Conservation (phyloP, 2,329 filamentous ascomycete species). For the Phialocephala subalpina region DNA sequence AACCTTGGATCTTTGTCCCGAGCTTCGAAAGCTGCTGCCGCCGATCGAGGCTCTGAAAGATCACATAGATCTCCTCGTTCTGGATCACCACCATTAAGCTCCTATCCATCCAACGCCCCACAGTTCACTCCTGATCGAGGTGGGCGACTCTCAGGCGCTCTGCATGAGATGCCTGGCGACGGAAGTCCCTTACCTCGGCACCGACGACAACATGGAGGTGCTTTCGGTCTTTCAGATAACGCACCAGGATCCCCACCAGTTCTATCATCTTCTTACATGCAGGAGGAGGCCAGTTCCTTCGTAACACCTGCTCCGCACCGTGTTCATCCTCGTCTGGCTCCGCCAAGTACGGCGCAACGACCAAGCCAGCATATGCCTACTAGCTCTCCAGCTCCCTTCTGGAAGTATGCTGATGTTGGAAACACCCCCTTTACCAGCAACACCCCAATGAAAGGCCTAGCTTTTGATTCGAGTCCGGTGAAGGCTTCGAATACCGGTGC, state of each 20-base stretch:
- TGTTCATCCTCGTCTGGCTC: conserved; percentile 77
- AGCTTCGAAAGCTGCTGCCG: conserved; percentile 63
- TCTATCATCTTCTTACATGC: conserved; percentile 67
- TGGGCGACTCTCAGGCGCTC: conserved; percentile 43
- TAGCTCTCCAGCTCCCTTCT: conserved; percentile 85
- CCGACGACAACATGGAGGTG: conserved; percentile 53
- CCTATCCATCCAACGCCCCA: conserved; percentile 50
- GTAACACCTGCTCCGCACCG: conserved; percentile 78
- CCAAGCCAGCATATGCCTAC: conserved; percentile 89
- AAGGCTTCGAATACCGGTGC: conserved; percentile 50
- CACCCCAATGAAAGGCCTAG: conserved; percentile 66
- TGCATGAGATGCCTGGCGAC: conserved; percentile 49
- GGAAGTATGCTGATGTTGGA: conserved; percentile 82
- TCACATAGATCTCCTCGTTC: conserved; percentile 60
- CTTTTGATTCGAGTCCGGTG: conserved; percentile 66
- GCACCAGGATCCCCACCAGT: conserved; percentile 64
- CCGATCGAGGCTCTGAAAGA: conserved; percentile 63
- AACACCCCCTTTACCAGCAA: conserved; percentile 72
- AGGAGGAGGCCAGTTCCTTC: conserved; percentile 67
- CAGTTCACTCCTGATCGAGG: conserved; percentile 67
- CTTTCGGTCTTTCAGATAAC: conserved; percentile 56
- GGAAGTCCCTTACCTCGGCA: conserved; percentile 68
- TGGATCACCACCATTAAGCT: conserved; percentile 62
- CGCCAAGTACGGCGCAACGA: conserved; percentile 81
- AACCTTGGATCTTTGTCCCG: conserved; percentile 66